A percentile compares a stretch with the other conserved stretches of the same genome.
Evolutionary conservation across 2,329 filamentous ascomycete genomes (phyloP).

Genomic region (Penicillium sp.): DNA sequence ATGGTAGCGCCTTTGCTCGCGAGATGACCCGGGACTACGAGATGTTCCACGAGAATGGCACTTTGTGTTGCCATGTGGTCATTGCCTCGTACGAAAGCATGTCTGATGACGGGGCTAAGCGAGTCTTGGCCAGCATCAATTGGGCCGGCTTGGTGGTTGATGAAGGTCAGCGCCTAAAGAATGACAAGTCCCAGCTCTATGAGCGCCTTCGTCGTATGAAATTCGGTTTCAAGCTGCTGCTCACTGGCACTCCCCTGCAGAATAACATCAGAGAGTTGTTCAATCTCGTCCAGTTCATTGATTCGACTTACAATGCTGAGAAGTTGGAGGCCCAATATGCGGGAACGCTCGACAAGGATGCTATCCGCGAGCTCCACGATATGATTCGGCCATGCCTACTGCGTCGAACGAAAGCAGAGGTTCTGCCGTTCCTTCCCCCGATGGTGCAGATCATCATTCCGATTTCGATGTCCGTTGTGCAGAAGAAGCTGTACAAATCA

Average conservation of each 20-base stretch:
- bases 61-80: constrained; percentile 83
- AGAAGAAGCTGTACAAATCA: constrained; percentile 91
- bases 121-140: constrained; percentile 65
- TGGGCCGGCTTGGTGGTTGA: constrained; percentile 92
- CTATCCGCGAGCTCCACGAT: constrained; percentile 74
- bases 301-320: constrained; percentile 67
- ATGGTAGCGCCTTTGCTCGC: constrained; percentile 72
- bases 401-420: constrained; percentile 81
- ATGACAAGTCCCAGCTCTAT: constrained; percentile 82
- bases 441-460: constrained; percentile 95
- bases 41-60: constrained; percentile 65
- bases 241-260: constrained; percentile 79
- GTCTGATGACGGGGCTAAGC: constrained; percentile 65
- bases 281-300: constrained; percentile 93
- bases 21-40: constrained; percentile 78
- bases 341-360: constrained; percentile 75
- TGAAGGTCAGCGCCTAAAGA: constrained; percentile 93
- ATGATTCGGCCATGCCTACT: constrained; percentile 72
- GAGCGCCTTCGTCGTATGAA: constrained; percentile 67
- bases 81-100: constrained; percentile 94
- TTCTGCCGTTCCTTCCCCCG: constrained; percentile 85
- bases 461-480: constrained; percentile 89
- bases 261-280: constrained; percentile 92
- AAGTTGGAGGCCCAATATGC: constrained; percentile 71
- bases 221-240: constrained; percentile 76